These are phyloP conservation scores for Daldinia eschscholtzii DNA, from an alignment of 2,329 filamentous ascomycete genomes.

Conservation along the genomic window DNA sequence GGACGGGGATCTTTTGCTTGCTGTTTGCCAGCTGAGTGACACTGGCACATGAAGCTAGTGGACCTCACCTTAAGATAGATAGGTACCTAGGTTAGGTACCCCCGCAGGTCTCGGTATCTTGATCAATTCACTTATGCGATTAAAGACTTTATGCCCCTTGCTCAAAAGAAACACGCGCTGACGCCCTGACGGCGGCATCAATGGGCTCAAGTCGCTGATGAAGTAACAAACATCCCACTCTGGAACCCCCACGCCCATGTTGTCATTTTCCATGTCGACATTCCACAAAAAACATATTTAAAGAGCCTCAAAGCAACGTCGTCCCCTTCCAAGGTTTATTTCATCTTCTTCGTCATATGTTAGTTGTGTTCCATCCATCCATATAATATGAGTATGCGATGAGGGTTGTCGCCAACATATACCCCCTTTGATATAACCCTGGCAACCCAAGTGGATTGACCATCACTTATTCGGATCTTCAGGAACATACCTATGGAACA, in stretches of 20 bases:
- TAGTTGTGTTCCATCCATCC: constrained; percentile 1
- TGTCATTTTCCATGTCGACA: constrained; percentile 52
- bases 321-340: constrained; percentile 44
- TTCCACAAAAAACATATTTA: constrained; percentile 51
- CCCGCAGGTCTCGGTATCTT: not conserved
- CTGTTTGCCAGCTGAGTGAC: not conserved
- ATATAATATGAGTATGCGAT: not conserved
- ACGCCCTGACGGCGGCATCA: constrained; percentile 35
- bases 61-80: too few species aligned
- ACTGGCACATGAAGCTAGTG: not conserved
- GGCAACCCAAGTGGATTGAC: constrained; percentile 29
- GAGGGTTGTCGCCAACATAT: constrained; percentile 1
- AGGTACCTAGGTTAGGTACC: too few species aligned
- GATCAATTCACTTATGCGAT: constrained; percentile 2
- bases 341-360: constrained; percentile 34
- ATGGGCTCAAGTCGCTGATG: constrained; percentile 14
- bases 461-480: constrained; percentile 20
- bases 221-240: constrained; percentile 48
- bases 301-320: constrained; percentile 53
- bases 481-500: not conserved
- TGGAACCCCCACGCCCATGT: constrained; percentile 52
- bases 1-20: not conserved
- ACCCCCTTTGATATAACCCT: not conserved
- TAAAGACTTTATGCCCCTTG: constrained; percentile 10
- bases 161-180: constrained; percentile 15